Evolutionary conservation across 2,329 filamentous ascomycete species (phyloP).

Genomic region (Paracamarosporium sp.): DNA sequence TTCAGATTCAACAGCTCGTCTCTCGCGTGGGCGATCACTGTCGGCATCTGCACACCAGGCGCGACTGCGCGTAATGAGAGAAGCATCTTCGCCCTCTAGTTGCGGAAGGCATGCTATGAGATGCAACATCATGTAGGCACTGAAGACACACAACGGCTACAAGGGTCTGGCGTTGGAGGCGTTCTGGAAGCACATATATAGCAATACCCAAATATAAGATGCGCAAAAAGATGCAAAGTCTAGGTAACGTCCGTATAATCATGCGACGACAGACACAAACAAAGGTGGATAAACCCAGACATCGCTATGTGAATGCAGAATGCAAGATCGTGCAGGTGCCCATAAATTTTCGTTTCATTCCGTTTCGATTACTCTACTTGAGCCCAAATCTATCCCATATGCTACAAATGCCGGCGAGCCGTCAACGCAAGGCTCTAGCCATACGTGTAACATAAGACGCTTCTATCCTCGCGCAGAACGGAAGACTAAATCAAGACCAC

Average conservation of each 20-base stretch:
- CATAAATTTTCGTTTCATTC: background rate
- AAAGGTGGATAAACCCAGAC: too few species aligned
- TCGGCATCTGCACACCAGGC: background rate
- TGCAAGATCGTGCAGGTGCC: too few species aligned
- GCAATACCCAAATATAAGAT: conserved; percentile 9
- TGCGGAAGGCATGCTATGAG: conserved; percentile 20
- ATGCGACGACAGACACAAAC: background rate
- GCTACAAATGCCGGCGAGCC: conserved; percentile 10
- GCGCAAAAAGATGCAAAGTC: too few species aligned
- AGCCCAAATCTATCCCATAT: conserved; percentile 10
- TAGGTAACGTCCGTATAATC: too few species aligned
- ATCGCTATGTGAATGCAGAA: too few species aligned
- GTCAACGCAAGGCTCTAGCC: conserved; percentile 7
- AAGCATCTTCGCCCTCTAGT: background rate
- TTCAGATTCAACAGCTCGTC: background rate
- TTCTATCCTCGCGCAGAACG: background rate
- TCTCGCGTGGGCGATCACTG: background rate
- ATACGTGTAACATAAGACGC: background rate
- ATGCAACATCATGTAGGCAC: conserved; percentile 28
- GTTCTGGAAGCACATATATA: background rate
- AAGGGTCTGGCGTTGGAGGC: background rate
- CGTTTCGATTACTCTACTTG: background rate
- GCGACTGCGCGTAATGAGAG: background rate
- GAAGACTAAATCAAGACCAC: background rate
- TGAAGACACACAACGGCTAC: background rate